A percentile compares a stretch with the other conserved stretches of the same genome.
These are phyloP conservation scores for Chytriomyces sp. DNA, from an alignment of 192 early-diverging fungal species.

Conservation along the genomic window DNA sequence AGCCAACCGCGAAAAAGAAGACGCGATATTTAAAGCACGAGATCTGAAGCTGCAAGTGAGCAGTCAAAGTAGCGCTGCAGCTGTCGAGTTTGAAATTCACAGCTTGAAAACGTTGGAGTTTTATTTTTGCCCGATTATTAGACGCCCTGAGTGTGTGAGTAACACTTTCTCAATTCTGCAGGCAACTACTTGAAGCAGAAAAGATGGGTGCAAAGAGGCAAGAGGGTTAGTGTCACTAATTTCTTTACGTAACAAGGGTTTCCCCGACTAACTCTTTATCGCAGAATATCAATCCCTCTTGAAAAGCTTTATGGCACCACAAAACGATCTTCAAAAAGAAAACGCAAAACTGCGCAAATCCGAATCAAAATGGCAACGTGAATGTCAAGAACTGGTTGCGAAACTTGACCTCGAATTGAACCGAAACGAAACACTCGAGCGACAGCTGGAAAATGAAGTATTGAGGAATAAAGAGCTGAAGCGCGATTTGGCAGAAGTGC, in stretches of 20 bases:
- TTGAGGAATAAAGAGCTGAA: slow-evolving; percentile 51
- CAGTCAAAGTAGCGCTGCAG: slow-evolving; percentile 34
- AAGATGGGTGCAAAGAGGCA: slow-evolving; percentile 50
- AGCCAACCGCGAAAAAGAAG: slow-evolving; percentile 40
- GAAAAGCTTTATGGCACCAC: slow-evolving; percentile 52
- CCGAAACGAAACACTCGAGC: slow-evolving; percentile 47
- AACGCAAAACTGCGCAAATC: slow-evolving; percentile 42
- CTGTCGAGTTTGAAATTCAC: slow-evolving; percentile 60
- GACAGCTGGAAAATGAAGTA: slow-evolving; percentile 43
- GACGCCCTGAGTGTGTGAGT: not conserved
- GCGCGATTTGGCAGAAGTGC: slow-evolving; percentile 54
- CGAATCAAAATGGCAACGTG: slow-evolving; percentile 54
- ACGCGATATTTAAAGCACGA: slow-evolving; percentile 35
- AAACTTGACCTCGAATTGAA: slow-evolving; percentile 59
- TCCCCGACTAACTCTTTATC: not conserved
- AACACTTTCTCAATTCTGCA: slow-evolving; percentile 5
- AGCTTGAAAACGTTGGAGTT: slow-evolving; percentile 50
- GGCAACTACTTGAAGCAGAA: slow-evolving; percentile 55
- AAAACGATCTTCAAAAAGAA: slow-evolving; percentile 54
- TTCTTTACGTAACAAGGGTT: not conserved
- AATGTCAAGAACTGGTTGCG: slow-evolving; percentile 58
- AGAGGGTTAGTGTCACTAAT: slow-evolving; percentile 38
- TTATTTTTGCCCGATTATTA: slow-evolving; percentile 3
- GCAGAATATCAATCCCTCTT: slow-evolving; percentile 55
- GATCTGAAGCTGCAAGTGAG: slow-evolving; percentile 47